A percentile compares a stretch with the other conserved stretches of the same genome.
phyloP scores from a whole-genome alignment of 2,329 filamentous ascomycete species.

The Endocalyx cinctus region DNA sequence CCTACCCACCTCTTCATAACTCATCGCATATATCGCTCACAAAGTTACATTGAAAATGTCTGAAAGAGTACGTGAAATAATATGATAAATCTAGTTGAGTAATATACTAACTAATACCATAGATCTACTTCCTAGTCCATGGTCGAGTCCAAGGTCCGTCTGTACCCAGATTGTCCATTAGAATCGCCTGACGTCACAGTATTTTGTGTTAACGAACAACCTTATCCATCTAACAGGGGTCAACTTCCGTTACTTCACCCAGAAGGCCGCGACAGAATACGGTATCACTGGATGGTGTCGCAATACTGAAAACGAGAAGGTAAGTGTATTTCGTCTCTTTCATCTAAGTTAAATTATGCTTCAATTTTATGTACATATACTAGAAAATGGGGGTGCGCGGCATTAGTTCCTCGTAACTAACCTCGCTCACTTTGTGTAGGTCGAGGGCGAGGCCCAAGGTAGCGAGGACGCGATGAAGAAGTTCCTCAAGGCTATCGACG shows the following conservation, averaged over 20 bases:
- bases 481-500: conserved; percentile 70
- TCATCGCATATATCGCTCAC: too few relatives aligned
- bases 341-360: too few relatives aligned
- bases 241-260: conserved; percentile 54
- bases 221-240: conserved; percentile 42
- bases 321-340: conserved; percentile 15
- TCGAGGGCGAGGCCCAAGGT: conserved; percentile 86
- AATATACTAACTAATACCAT: not conserved
- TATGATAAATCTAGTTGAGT: not conserved
- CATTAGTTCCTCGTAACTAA: too few relatives aligned
- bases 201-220: too few relatives aligned
- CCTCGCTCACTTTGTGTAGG: conserved; percentile 59
- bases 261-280: conserved; percentile 44
- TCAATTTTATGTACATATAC: too few relatives aligned
- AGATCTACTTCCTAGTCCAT: conserved; percentile 62
- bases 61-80: conserved; percentile 10
- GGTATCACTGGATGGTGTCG: conserved; percentile 58
- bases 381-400: too few relatives aligned
- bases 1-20: too few relatives aligned
- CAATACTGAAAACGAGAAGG: conserved; percentile 54
- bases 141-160: conserved; percentile 64
- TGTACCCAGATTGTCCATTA: not conserved
- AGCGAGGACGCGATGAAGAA: conserved; percentile 57
- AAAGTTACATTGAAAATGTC: conserved; percentile 15
- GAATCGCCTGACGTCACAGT: conserved; percentile 14